phyloP scores from a whole-genome alignment of 2,329 filamentous ascomycete species.

The Rhinocladiella similis region DNA sequence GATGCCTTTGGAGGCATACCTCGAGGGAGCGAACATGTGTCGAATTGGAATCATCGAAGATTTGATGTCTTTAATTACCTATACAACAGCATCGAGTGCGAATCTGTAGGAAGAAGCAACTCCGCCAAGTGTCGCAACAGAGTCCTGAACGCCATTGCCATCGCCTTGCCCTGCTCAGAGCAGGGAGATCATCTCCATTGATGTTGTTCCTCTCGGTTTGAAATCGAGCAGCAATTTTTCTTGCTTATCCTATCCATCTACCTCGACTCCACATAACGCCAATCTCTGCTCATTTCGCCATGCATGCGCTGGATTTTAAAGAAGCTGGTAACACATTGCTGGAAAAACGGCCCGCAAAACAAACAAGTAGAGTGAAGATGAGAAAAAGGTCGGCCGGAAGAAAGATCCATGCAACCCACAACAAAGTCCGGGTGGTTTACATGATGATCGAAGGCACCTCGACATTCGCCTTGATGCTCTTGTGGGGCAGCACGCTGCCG shows the following conservation, averaged over 20 bases:
- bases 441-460: conserved; percentile 62
- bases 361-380: neutral
- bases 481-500: conserved; percentile 91
- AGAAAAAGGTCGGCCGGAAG: neutral
- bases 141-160: no score
- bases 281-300: neutral
- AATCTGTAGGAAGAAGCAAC: no score
- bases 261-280: neutral
- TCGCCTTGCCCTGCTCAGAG: no score
- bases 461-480: conserved; percentile 98
- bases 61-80: no score
- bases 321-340: neutral
- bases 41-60: no score
- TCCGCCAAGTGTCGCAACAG: no score
- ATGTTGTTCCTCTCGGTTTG: no score
- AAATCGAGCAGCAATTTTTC: neutral
- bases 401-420: neutral
- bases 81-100: no score
- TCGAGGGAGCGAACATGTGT: no score
- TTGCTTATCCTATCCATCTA: no score
- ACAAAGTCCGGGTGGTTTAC: conserved; percentile 38
- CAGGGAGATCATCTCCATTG: no score
- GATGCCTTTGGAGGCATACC: no score
- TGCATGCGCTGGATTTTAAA: neutral
- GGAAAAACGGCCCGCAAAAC: neutral